These are phyloP conservation scores for Solanum aculeatissimum DNA, from an alignment of 305 asterid genomes.

Conservation along the genomic window DNA sequence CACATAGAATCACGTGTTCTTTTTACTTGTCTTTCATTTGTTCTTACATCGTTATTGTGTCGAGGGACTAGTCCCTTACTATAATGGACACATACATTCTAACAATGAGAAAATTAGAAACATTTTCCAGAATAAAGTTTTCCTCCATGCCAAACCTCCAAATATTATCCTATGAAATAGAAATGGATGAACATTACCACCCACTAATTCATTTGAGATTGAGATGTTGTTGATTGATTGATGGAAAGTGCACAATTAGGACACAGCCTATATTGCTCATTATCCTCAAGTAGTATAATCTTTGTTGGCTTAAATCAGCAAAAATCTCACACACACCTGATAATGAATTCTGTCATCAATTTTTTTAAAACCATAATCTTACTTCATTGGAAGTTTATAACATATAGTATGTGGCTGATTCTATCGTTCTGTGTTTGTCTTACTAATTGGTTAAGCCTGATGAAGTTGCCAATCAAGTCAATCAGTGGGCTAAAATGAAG, in stretches of 20 bases:
- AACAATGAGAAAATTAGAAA: neutral
- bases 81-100: no score
- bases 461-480: constrained; percentile 42
- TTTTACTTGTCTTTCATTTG: no score
- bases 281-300: neutral
- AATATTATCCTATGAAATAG: neutral
- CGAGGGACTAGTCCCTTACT: no score
- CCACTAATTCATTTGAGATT: neutral
- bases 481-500: constrained; percentile 54
- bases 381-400: neutral
- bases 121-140: neutral
- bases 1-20: no score
- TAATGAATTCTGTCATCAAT: neutral
- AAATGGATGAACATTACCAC: neutral
- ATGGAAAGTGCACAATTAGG: neutral
- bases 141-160: neutral
- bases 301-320: neutral
- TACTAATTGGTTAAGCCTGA: constrained; percentile 25
- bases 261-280: neutral
- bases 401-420: neutral
- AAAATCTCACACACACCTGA: neutral
- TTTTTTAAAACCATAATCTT: neutral
- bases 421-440: neutral
- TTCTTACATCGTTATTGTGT: no score
- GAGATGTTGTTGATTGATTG: neutral